Conservation (phyloP, 345 rosid genomes). For the Citrus inodora region DNA sequence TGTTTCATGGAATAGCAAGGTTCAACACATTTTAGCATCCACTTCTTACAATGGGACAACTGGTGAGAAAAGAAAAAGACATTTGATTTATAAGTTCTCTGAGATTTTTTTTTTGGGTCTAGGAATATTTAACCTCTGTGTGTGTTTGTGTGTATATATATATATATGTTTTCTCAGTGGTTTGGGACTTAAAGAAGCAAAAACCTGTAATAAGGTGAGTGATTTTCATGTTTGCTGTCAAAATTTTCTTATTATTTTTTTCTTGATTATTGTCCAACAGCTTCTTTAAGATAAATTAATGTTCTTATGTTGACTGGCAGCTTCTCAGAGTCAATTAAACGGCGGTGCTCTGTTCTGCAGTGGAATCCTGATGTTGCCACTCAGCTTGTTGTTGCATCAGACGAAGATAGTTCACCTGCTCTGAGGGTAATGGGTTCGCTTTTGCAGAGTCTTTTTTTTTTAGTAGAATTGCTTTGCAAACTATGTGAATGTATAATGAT, state of each 20-base stretch:
- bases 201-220: slow-evolving; percentile 88
- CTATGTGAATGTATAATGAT: slow-evolving; percentile 9
- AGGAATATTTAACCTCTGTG: slow-evolving; percentile 1
- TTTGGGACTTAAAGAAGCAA: slow-evolving; percentile 98
- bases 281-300: slow-evolving; percentile 10
- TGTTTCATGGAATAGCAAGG: slow-evolving; percentile 95
- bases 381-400: slow-evolving; percentile 97
- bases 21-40: slow-evolving; percentile 89
- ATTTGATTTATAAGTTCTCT: background rate
- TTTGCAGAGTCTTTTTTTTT: background rate
- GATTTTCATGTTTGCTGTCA: background rate
- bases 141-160: background rate
- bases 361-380: slow-evolving; percentile 99
- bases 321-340: slow-evolving; percentile 83
- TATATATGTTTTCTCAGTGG: slow-evolving; percentile 44
- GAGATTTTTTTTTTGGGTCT: background rate
- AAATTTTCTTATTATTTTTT: background rate
- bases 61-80: slow-evolving; percentile 48
- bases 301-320: slow-evolving; percentile 40
- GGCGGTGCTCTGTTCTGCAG: slow-evolving; percentile 96
- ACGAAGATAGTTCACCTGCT: slow-evolving; percentile 82
- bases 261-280: background rate
- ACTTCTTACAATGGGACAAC: slow-evolving; percentile 93
- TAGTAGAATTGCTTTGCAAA: background rate
- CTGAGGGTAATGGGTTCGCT: slow-evolving; percentile 53